Conservation (phyloP, 352 stramenopile genomes). For the Globisporangium cylindrosporum region DNA sequence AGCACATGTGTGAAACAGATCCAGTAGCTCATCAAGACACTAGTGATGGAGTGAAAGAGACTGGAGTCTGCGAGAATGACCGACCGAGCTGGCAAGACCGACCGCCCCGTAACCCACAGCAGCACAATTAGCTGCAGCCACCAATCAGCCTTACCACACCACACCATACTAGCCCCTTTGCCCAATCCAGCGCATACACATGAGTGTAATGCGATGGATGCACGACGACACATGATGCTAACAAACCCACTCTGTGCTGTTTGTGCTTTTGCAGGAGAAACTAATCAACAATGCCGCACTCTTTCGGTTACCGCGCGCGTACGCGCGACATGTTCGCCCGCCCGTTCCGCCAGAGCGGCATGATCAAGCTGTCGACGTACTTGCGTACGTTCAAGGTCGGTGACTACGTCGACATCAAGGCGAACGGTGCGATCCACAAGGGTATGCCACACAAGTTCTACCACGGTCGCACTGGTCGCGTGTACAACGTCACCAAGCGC, state of each 20-base stretch:
- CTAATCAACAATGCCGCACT: conserved; percentile 96
- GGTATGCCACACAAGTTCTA: conserved; percentile 99
- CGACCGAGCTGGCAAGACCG: not conserved
- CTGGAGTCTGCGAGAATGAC: not conserved
- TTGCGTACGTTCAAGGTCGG: conserved; percentile 98
- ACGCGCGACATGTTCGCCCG: conserved; percentile 99
- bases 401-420: conserved; percentile 99
- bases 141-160: no score
- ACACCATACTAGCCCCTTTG: not conserved
- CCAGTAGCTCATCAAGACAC: not conserved
- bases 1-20: not conserved
- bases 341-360: conserved; percentile 96
- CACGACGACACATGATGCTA: conserved; percentile 14
- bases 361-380: conserved; percentile 97
- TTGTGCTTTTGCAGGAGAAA: conserved; percentile 35
- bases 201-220: no score
- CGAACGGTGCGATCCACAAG: conserved; percentile 99
- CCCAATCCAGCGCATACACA: not conserved
- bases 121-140: no score
- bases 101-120: not conserved
- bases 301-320: conserved; percentile 97
- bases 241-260: conserved; percentile 15
- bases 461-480: conserved; percentile 98
- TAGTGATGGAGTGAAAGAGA: not conserved
- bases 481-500: conserved; percentile 99